Evolutionary conservation across 108 stramenopile genomes (phyloP).

Genomic region (Nitzschia sp.): DNA sequence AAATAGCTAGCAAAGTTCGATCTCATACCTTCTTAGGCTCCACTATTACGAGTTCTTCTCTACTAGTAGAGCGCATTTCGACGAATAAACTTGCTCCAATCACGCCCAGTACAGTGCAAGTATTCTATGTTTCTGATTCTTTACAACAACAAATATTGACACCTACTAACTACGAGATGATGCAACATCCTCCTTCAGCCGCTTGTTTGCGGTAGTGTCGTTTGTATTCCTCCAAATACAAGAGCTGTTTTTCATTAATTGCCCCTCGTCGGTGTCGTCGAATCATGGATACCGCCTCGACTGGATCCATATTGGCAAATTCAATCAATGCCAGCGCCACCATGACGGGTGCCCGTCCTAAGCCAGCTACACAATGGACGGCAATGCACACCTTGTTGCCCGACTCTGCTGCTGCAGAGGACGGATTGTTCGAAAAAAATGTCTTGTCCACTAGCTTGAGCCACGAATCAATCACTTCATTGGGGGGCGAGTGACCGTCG

Average conservation of each 20-base stretch:
- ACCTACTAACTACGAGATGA: constrained; percentile 47
- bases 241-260: constrained; percentile 94
- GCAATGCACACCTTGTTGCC: constrained; percentile 66
- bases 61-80: too few relatives aligned
- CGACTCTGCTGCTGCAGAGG: background rate
- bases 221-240: constrained; percentile 93
- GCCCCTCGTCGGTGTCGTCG: constrained; percentile 90
- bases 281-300: constrained; percentile 92
- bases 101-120: too few relatives aligned
- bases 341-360: constrained; percentile 96
- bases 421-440: constrained; percentile 42
- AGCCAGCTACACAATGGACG: constrained; percentile 98
- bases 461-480: constrained; percentile 86
- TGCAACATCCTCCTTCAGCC: constrained; percentile 46
- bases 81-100: too few relatives aligned
- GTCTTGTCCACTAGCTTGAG: constrained; percentile 83
- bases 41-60: too few relatives aligned
- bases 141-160: too few relatives aligned
- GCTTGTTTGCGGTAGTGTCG: constrained; percentile 43
- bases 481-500: constrained; percentile 90
- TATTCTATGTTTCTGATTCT: too few relatives aligned
- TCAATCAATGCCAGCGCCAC: constrained; percentile 98
- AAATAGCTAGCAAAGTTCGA: too few relatives aligned
- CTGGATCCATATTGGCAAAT: constrained; percentile 88
- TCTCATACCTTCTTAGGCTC: too few relatives aligned